Evolutionary conservation across 2,329 filamentous ascomycete genomes (phyloP).

Genomic region (Eutypa lata): DNA sequence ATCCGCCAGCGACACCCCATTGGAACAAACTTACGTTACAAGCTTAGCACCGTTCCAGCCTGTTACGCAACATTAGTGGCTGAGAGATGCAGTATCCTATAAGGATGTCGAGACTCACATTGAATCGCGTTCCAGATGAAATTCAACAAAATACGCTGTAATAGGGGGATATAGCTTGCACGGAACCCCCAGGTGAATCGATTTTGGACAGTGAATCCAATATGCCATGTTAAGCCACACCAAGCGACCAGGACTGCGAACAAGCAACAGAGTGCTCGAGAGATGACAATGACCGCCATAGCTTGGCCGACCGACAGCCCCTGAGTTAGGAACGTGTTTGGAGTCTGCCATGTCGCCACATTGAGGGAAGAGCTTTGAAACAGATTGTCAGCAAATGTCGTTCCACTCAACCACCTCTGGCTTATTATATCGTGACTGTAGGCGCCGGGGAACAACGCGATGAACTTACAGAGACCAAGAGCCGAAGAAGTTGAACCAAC

Average conservation of each 20-base stretch:
- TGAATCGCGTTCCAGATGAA: conserved; percentile 47
- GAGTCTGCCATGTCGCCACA: conserved; percentile 42
- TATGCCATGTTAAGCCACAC: conserved; percentile 45
- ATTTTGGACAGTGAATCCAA: conserved; percentile 46
- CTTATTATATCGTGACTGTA: not conserved
- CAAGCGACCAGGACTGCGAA: conserved; percentile 42
- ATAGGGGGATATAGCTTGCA: conserved; percentile 43
- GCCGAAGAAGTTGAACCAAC: conserved; percentile 42
- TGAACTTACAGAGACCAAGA: conserved; percentile 33
- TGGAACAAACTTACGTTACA: conserved; percentile 5
- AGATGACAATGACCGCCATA: conserved; percentile 42
- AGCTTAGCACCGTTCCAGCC: conserved; percentile 29
- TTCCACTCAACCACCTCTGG: not conserved
- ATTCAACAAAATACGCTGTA: conserved; percentile 43
- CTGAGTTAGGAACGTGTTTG: conserved; percentile 40
- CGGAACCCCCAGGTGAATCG: conserved; percentile 45
- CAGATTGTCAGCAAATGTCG: not conserved
- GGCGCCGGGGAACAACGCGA: too few relatives aligned
- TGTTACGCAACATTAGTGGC: conserved; percentile 1
- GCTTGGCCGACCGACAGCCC: conserved; percentile 44
- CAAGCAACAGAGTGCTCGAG: conserved; percentile 36
- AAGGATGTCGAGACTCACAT: conserved; percentile 16
- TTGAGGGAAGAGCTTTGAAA: conserved; percentile 25
- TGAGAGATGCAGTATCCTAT: not conserved
- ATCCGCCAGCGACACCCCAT: not conserved